Evolutionary conservation across 2,329 filamentous ascomycete species (phyloP), one percentile per base, ranked within the genome.

Genomic region (Pseudogymnoascus sp.): DNA sequence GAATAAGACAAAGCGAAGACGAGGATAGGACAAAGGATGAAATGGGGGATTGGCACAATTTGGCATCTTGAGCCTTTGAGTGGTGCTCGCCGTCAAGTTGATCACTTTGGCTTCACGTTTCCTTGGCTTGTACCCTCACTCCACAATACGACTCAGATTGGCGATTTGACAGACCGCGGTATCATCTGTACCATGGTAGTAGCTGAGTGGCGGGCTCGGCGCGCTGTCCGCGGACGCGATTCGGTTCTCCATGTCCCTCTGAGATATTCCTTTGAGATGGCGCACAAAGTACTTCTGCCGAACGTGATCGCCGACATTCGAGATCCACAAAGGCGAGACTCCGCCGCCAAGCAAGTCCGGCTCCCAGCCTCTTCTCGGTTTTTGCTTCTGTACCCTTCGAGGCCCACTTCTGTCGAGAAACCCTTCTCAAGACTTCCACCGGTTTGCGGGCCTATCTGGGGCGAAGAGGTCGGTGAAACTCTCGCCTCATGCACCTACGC

Each of bases 331-430:
- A 56, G 28, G 50, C 28, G n/a, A 56, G 50, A 12, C 50, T 34
- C 50, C 28, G 28, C 50, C 6, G 50, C 50, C 50, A 56, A 56
- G 50, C 28, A 34, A 6, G 16, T 36, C 50, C 50, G 50, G 28
- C 7, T 34, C 50, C 50, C 50, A 56, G 50, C 50, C 50, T 21
- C 50, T 21, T 14, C 28, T 56, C 50, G n/a, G 28, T 56, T 31
- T 56, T 56, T 56, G 50, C 50, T 56, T 56, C 50, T 56, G 50
- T 56, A 18, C 11, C 50, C 50, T 56, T 56, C 50, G n/a, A 56
- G n/a, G 5, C 50, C 50, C 50, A 56, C 50, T 7, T 56, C 28
- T 56, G 8, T 34, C 16, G 5, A 34, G 5, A 12, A 56, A 34
- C 16, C 16, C 50, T 16, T 21, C 50, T 56, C n/a, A 53, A 28